Evolutionary conservation across 2,329 filamentous ascomycete genomes (phyloP), one percentile per base, ranked within the genome.

Genomic region (Pleomassaria siparia): DNA sequence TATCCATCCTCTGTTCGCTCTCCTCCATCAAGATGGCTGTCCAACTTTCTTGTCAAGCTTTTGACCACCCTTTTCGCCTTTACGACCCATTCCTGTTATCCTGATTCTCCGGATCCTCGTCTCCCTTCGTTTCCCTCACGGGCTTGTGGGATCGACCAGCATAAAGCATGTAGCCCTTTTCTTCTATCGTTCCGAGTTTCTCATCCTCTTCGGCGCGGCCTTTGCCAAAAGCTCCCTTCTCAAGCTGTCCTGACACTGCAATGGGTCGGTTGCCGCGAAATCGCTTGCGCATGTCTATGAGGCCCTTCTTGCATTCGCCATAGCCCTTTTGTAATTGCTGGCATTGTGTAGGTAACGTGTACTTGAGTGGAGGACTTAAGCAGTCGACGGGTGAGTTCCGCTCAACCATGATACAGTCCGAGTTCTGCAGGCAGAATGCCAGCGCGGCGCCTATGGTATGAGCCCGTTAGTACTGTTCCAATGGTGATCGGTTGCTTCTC

Each of bases 211-310:
- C 58, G 0, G 55, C 49, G 3, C 60, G 50, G 16, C 60, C 61
- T n/a, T 64, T 46, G 1, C 64, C 63, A 52, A 64, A 63, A 3
- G 64, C 58, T 44, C 65, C 66, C 22, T 61, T 67, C 43, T 69
- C 66, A 4, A 66, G 52, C 44, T 70, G 66, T 0, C 60, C 60
- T 11, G 58, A 50, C 2, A 71, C 59, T 16, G 61, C 79, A 56
- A 95, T 85, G 44, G 94, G 91, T 70, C 90, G 84, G 76, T 97
- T 97, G 49, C 94, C 94, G 46, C 94, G 84, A 74, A 99, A 97
- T 26, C 94, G 87, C 77, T 97, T 97, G 71, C 94, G 89, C 94
- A 99, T 99, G 72, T 99, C 94, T 60, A 97, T 88, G 84, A 95
- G 84, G 56, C 94, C 94, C 56, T 92, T 88, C 67, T 95, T 95